A percentile compares a stretch with the other conserved stretches of the same genome.
Evolutionary conservation across 1,139 yeast genomes (phyloP).

Genomic region (Blastobotrys aristatus): DNA sequence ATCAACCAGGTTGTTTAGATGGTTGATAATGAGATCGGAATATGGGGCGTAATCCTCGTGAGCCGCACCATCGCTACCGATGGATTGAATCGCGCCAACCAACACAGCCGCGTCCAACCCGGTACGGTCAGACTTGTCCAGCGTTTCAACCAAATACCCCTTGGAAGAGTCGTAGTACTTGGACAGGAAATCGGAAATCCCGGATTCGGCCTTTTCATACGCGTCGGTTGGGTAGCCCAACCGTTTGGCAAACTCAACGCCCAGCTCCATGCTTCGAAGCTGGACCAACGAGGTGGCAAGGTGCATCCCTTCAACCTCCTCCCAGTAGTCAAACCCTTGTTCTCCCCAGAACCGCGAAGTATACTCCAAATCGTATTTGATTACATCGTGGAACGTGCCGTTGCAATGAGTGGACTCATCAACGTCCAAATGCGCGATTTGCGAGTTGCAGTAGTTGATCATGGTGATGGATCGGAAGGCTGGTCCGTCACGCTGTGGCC

Average conservation of each 20-base stretch:
- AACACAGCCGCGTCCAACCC: slow-evolving; percentile 82
- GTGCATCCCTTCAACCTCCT: slow-evolving; percentile 70
- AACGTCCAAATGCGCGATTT: slow-evolving; percentile 31
- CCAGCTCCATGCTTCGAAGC: slow-evolving; percentile 60
- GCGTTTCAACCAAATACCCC: slow-evolving; percentile 67
- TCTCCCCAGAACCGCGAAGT: slow-evolving; percentile 58
- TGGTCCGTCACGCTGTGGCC: slow-evolving; percentile 97
- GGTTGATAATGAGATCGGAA: slow-evolving; percentile 4
- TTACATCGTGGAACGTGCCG: slow-evolving; percentile 37
- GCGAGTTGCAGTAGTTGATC: slow-evolving; percentile 47
- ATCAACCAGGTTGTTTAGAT: slow-evolving; percentile 32
- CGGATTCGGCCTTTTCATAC: not conserved
- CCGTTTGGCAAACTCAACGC: slow-evolving; percentile 43
- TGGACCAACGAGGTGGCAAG: slow-evolving; percentile 77
- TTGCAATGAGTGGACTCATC: not conserved
- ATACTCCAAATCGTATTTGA: slow-evolving; percentile 69
- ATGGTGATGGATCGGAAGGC: slow-evolving; percentile 70
- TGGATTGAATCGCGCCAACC: slow-evolving; percentile 47
- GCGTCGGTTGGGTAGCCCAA: slow-evolving; percentile 17
- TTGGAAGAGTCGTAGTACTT: slow-evolving; percentile 31
- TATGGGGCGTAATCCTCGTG: not conserved
- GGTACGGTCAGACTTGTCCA: slow-evolving; percentile 49
- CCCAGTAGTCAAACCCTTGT: slow-evolving; percentile 87
- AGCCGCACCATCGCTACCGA: not conserved
- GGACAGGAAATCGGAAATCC: slow-evolving; percentile 3